Percentiles rank a stretch among this genome's conserved stretches.
phyloP scores from a whole-genome alignment of 768 basidiomycete species.

The Lactarius psammicola region DNA sequence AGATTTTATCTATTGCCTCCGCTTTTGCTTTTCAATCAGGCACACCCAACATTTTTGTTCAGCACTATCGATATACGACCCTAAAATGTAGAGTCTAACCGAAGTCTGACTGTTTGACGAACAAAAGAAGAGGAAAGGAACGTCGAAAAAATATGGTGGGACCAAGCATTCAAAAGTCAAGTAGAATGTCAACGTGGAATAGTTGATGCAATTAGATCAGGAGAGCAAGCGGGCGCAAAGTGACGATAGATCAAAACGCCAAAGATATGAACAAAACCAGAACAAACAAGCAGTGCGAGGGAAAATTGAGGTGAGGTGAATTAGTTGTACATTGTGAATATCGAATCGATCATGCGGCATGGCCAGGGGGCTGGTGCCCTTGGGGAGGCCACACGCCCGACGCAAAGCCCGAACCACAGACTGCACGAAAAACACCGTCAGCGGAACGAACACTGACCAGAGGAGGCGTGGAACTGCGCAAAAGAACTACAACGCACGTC shows the following conservation, averaged over 20 bases:
- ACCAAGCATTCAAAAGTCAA: background rate
- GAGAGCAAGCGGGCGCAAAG: background rate
- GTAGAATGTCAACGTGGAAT: background rate
- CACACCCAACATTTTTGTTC: too few species aligned
- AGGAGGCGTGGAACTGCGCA: background rate
- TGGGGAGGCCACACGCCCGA: constrained; percentile 9
- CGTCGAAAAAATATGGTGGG: background rate
- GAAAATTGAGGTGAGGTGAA: too few species aligned
- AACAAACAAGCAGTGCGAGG: background rate
- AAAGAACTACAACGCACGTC: constrained; percentile 5
- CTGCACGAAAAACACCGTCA: background rate
- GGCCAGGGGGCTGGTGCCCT: background rate
- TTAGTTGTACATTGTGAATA: background rate
- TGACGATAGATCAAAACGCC: background rate
- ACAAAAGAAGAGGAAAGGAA: background rate
- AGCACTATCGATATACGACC: too few species aligned
- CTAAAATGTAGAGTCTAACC: too few species aligned
- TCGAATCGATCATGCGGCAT: background rate
- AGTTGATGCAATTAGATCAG: background rate
- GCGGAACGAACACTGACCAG: background rate
- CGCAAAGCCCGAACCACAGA: constrained; percentile 11
- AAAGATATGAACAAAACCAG: background rate
- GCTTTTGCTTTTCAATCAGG: constrained; percentile 4
- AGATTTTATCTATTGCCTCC: background rate
- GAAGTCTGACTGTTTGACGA: background rate